phyloP scores from a whole-genome alignment of 2,329 filamentous ascomycete genomes.

The Aspergillus pseudonomiae region DNA sequence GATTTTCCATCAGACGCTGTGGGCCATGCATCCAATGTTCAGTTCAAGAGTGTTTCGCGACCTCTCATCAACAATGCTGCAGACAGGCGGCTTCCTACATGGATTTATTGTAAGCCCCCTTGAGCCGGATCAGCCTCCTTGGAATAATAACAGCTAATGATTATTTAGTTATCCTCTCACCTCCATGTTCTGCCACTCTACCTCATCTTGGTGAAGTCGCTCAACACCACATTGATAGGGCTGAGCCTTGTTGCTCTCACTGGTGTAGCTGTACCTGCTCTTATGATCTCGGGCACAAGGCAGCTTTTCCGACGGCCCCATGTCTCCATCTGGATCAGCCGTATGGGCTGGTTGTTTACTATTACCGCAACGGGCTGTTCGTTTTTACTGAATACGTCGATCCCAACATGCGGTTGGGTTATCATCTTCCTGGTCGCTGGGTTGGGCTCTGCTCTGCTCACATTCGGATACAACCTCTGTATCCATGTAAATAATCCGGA shows the following conservation, averaged over 20 bases:
- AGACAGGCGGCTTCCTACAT: conserved; percentile 46
- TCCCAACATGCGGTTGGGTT: conserved; percentile 38
- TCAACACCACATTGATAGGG: conserved; percentile 39
- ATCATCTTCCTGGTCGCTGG: conserved; percentile 44
- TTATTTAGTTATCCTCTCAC: conserved; percentile 42
- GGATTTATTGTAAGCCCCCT: conserved; percentile 46
- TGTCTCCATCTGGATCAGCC: conserved; percentile 45
- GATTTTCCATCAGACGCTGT: conserved; percentile 39
- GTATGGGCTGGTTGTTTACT: conserved; percentile 45
- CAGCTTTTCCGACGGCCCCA: conserved; percentile 13
- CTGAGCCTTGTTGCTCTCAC: conserved; percentile 43
- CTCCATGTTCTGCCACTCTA: conserved; percentile 50
- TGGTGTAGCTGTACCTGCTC: conserved; percentile 28
- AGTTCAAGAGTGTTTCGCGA: conserved; percentile 42
- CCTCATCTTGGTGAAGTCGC: conserved; percentile 39
- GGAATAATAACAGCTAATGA: background rate
- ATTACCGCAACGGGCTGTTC: conserved; percentile 42
- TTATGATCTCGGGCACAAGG: conserved; percentile 23
- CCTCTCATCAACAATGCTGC: conserved; percentile 40
- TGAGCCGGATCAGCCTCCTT: background rate
- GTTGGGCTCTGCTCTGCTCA: conserved; percentile 46
- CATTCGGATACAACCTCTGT: conserved; percentile 43
- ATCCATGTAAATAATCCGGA: conserved; percentile 29
- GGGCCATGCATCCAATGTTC: conserved; percentile 40
- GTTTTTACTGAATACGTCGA: conserved; percentile 39